These are phyloP conservation scores for Thielaviopsis euricoi DNA, from an alignment of 2,329 filamentous ascomycete genomes.

Conservation along the genomic window DNA sequence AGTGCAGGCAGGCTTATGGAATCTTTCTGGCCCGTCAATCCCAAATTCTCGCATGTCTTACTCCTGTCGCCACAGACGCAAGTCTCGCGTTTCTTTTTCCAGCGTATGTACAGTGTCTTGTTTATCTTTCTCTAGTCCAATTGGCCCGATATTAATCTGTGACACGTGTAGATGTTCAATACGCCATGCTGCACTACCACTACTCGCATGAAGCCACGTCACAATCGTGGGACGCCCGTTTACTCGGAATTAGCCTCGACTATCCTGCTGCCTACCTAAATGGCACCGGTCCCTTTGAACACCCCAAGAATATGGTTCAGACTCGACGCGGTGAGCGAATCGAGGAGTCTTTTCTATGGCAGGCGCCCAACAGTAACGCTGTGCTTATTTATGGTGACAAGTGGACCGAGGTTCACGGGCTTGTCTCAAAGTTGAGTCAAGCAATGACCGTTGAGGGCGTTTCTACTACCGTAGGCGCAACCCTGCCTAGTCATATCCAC, in stretches of 20 bases:
- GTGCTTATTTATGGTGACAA: slow-evolving; percentile 68
- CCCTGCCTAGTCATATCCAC: slow-evolving; percentile 39
- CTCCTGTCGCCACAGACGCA: slow-evolving; percentile 69
- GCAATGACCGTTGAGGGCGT: slow-evolving; percentile 17
- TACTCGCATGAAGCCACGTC: slow-evolving; percentile 40
- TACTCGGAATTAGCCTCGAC: slow-evolving; percentile 70
- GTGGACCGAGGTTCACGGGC: slow-evolving; percentile 74
- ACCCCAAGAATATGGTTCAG: slow-evolving; percentile 19
- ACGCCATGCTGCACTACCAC: slow-evolving; percentile 57
- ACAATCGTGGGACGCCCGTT: slow-evolving; percentile 30
- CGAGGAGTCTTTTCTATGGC: slow-evolving; percentile 55
- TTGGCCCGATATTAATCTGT: background rate
- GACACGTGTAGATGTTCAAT: slow-evolving; percentile 48
- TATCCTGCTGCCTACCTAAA: slow-evolving; percentile 49
- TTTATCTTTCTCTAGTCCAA: no score
- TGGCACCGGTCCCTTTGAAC: slow-evolving; percentile 36
- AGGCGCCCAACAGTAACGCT: slow-evolving; percentile 69
- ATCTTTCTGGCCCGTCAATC: slow-evolving; percentile 64
- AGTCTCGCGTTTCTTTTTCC: slow-evolving; percentile 64
- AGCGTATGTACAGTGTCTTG: slow-evolving; percentile 44
- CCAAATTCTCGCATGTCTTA: slow-evolving; percentile 56
- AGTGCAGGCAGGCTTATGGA: slow-evolving; percentile 64
- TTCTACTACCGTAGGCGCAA: slow-evolving; percentile 23
- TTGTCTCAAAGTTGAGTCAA: slow-evolving; percentile 43
- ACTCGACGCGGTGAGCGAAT: slow-evolving; percentile 21